Percentiles rank a stretch among this genome's conserved stretches.
phyloP scores from a whole-genome alignment of 75 land plant genomes.

The Picea sitchensis region DNA sequence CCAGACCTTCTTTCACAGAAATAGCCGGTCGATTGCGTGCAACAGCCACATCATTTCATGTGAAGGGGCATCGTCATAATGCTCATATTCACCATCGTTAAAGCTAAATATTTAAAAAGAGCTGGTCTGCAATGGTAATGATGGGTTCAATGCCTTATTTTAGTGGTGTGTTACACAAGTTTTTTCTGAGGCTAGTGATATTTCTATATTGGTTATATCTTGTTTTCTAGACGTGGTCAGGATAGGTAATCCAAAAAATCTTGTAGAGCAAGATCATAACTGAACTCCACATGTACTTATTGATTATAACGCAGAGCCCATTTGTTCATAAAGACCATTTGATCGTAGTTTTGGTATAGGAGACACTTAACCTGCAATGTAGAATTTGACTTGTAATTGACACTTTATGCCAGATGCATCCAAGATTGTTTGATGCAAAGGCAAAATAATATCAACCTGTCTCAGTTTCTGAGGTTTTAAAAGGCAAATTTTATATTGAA shows the following conservation, averaged over 20 bases:
- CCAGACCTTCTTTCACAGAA: slow-evolving; percentile 67
- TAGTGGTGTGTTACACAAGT: neutral
- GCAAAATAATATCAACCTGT: neutral
- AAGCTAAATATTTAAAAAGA: neutral
- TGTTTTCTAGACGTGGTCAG: neutral
- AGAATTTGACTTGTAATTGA: neutral
- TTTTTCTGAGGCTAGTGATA: neutral
- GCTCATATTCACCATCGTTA: slow-evolving; percentile 7
- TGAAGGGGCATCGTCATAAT: slow-evolving; percentile 27
- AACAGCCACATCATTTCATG: slow-evolving; percentile 40
- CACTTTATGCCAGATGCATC: slow-evolving; percentile 1
- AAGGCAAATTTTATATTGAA: neutral
- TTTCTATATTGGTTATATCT: neutral
- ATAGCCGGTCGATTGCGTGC: slow-evolving; percentile 48
- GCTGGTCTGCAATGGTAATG: too few relatives aligned
- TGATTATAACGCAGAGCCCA: neutral
- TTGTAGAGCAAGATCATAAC: neutral
- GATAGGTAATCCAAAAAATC: neutral
- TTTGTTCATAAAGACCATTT: neutral
- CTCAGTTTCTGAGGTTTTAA: neutral
- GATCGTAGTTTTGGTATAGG: neutral
- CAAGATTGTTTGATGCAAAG: neutral
- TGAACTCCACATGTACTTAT: neutral
- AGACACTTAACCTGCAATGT: neutral
- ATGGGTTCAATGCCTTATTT: neutral